Evolutionary conservation across 2,329 filamentous ascomycete species (phyloP).

Genomic region (Xylariaceae sp.): DNA sequence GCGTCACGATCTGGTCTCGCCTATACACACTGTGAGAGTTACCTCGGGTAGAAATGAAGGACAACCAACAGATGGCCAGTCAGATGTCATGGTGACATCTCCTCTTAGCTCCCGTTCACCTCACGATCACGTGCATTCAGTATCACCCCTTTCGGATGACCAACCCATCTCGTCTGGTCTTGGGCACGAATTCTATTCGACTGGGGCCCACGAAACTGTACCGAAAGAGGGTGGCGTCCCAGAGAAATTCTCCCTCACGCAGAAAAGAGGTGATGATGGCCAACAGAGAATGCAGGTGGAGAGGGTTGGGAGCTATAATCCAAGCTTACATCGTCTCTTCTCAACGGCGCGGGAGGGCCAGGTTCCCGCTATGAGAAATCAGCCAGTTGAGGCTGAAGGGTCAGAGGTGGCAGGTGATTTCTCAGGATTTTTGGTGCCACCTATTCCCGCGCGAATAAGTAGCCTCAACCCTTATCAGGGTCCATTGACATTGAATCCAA

Average conservation of each 20-base stretch:
- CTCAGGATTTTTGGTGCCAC: too few relatives aligned
- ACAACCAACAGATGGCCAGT: background rate
- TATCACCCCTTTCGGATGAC: slow-evolving; percentile 12
- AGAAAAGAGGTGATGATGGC: slow-evolving; percentile 2
- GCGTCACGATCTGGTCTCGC: background rate
- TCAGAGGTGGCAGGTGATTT: background rate
- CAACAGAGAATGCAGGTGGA: slow-evolving; percentile 8
- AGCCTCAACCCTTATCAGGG: slow-evolving; percentile 9
- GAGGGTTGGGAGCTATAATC: slow-evolving; percentile 4
- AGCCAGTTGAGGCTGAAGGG: background rate
- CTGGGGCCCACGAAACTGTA: background rate
- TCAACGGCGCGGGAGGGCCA: slow-evolving; percentile 1
- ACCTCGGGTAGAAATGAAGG: background rate
- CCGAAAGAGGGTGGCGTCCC: slow-evolving; percentile 1
- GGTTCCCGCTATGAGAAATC: background rate
- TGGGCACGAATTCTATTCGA: slow-evolving; percentile 3
- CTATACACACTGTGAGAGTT: background rate
- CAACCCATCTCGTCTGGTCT: slow-evolving; percentile 3
- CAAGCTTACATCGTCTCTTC: background rate
- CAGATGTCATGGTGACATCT: too few relatives aligned
- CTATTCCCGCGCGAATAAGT: slow-evolving; percentile 10
- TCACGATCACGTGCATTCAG: slow-evolving; percentile 5
- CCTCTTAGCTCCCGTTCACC: background rate
- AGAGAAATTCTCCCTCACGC: slow-evolving; percentile 6
- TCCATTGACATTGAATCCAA: background rate